Evolutionary conservation across 2,329 filamentous ascomycete genomes (phyloP).

Genomic region (Chrysoporthe puriensis): DNA sequence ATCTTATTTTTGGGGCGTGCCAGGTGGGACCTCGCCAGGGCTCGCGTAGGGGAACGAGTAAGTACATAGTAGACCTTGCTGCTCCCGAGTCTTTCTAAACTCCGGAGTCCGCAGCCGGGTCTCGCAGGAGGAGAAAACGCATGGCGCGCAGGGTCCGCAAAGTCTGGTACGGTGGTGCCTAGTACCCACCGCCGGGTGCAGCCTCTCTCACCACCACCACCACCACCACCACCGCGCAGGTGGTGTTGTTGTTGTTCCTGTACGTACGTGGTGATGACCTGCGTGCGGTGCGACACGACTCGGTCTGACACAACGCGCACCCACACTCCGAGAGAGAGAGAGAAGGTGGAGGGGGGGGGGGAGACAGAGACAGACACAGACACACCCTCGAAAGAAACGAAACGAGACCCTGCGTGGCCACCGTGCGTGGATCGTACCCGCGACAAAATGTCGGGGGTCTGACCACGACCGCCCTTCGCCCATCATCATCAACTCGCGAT

Average conservation of each 20-base stretch:
- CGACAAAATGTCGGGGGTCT: neutral
- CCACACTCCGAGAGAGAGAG: too few species aligned
- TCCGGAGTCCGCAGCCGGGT: neutral
- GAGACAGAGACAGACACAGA: neutral
- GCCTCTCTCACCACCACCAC: neutral
- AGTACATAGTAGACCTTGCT: too few species aligned
- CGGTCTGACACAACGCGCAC: neutral
- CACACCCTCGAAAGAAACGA: neutral
- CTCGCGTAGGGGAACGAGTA: too few species aligned
- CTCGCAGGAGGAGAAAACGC: too few species aligned
- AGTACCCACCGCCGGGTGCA: neutral
- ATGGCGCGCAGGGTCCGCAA: too few species aligned
- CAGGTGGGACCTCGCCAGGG: too few species aligned
- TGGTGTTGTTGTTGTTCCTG: neutral
- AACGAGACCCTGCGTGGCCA: neutral
- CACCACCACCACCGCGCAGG: too few species aligned
- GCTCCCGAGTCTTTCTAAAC: neutral
- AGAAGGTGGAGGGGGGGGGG: neutral
- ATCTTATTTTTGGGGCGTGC: too few species aligned
- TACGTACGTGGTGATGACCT: too few species aligned
- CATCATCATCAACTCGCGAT: conserved; percentile 1
- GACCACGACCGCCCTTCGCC: neutral
- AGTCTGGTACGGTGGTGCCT: neutral
- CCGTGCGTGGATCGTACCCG: too few species aligned
- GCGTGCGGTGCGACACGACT: neutral